Evolutionary conservation across 495 filamentous ascomycete species (phyloP), one percentile per base, ranked within the genome.

Genomic region (Daldinia bambusicola): DNA sequence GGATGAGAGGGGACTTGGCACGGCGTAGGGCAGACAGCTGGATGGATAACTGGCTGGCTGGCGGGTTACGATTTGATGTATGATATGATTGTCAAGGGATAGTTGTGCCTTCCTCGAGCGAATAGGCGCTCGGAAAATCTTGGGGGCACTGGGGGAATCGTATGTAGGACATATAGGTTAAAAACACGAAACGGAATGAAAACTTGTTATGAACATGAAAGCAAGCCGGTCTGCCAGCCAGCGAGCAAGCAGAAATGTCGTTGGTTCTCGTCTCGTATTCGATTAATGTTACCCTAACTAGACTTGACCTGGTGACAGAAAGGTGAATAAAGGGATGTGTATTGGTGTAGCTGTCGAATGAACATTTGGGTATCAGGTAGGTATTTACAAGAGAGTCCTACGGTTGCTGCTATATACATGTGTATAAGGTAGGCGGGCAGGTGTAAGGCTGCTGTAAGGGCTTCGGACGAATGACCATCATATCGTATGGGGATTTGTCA

Each of bases 81-180:
- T 32, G 22, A 53, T 53, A 53, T 53, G 50, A 53, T 30, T 53
- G 32, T 13, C 12, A 31, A 32, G 4, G 30, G 14, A 32, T 32
- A 32, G 50, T 12, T 32, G 22, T 53, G 22, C 50, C 22, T 16
- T 48, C 22, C 50, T n/a, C 50, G 26, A 12, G 50, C 50, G 50
- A 53, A 53, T 53, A 53, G 22, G 50, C 50, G 50, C 50, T 32
- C 26, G 50, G 50, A 16, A 10, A 43, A n/a, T n/a, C 40, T 43
- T 26, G 26, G 26, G 40, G 41, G 16, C 16, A 20, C 3, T 45
- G 8, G 41, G 41, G 6, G 41, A 45, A 45, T 20, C 7, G 41
- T 45, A 45, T 45, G 41, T 45, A 45, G 41, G 16, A 48, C 43
- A 22, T 48, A 26, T 1, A 3, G 1, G 3, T 26, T 1, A 26